Base-by-base conservation (phyloP, 2,329 filamentous ascomycete species). In the Zymoseptoria crescenta region DNA sequence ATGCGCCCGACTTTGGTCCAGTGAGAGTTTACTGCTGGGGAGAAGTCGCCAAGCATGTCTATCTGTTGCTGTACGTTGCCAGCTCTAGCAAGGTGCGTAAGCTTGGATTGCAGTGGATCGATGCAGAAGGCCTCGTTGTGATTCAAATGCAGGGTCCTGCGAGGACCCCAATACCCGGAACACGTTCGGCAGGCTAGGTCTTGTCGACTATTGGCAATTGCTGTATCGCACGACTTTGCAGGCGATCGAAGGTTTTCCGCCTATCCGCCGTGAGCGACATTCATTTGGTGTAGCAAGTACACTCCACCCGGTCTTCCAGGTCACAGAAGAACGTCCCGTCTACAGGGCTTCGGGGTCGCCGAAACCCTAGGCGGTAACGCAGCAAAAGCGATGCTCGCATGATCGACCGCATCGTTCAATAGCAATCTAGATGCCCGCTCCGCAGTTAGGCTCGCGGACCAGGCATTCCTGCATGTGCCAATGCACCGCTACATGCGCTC, bases 11-110 rank as follows among this genome's bases (percentile, higher is more conserved):
- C 64, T 48, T 66, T 28, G 60, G 64, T 16, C 55, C 51, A 1
- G 71, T 95, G 1, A 81, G 84, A 35, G 72, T 93, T 1, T 94
- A 88, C 70, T 89, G 89, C 68, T 96, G 89, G 86, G 91, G 88
- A 0, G 82, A 87, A 62, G 76, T 90, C 0, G 83, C 84, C 0
- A 81, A 84, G 56, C 87, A 95, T 67, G 79, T 89, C 35, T 96
- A 91, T 71, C 74, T 94, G 3, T 72, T 92, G 48, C 73, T 96
- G 0, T 93, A 88, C 69, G 74, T 91, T 13, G 87, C 85, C 0
- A 93, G 87, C 66, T 79, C 83, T 58, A 80, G 87, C 30, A 79
- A 79, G 61, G 73, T 92, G 16, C 80, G 81, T 59, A 77, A 76
- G 6, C 81, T 81, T 8, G 81, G 81, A 0, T 77, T 83, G 13